phyloP scores from a whole-genome alignment of 345 rosid species.

The thale cress (Arabidopsis thaliana) region DNA sequence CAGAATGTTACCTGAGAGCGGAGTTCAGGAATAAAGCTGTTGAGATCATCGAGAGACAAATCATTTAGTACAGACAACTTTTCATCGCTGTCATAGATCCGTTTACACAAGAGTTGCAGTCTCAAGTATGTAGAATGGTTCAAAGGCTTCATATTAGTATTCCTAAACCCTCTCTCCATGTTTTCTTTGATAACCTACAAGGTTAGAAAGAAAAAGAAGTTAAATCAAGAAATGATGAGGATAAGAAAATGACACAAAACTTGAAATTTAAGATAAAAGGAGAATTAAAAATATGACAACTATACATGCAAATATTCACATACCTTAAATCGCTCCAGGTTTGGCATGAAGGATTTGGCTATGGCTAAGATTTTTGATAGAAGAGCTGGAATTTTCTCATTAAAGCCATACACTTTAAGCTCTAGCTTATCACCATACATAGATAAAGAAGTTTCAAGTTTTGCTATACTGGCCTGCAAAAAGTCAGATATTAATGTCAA shows the following conservation, averaged over 20 bases:
- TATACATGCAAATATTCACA: constrained; percentile 16
- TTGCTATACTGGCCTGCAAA: constrained; percentile 92
- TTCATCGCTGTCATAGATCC: constrained; percentile 86
- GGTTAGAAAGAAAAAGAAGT: constrained; percentile 18
- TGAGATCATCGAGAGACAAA: constrained; percentile 74
- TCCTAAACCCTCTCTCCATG: constrained; percentile 75
- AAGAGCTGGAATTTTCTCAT: constrained; percentile 80
- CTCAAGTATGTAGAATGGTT: constrained; percentile 88
- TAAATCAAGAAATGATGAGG: not conserved
- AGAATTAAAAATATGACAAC: constrained; percentile 10
- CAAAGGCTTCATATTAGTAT: constrained; percentile 88
- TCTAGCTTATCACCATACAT: constrained; percentile 76
- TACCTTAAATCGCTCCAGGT: constrained; percentile 83
- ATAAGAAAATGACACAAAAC: constrained; percentile 5
- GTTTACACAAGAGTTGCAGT: constrained; percentile 81
- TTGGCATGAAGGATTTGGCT: constrained; percentile 79
- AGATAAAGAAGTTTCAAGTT: constrained; percentile 82
- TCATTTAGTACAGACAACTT: constrained; percentile 66
- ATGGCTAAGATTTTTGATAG: constrained; percentile 69
- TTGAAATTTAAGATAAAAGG: not conserved
- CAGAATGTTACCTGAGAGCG: constrained; percentile 76
- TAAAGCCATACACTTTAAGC: constrained; percentile 91
- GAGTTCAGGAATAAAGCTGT: constrained; percentile 72
- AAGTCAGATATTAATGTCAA: constrained; percentile 25
- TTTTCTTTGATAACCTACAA: constrained; percentile 90